Base-by-base conservation (phyloP, 805 yeast species). In the Kazachstania taianensis region DNA sequence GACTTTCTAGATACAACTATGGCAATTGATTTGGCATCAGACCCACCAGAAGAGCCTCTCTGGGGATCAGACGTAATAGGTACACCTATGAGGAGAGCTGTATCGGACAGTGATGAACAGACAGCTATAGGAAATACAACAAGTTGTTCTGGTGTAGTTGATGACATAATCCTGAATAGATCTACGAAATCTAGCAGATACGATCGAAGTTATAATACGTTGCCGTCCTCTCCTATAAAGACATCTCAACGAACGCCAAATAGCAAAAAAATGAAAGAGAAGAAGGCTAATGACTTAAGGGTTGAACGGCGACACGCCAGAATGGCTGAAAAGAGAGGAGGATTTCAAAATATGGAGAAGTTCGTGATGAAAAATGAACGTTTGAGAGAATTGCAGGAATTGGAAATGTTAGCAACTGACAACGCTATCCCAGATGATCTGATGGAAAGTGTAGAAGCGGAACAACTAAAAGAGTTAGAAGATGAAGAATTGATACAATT, bases 401-500 rank as follows among this genome's bases (percentile, higher is more conserved):
- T 49, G 26, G 39, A 44, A 9, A 5, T 13, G 13, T 46, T 48
- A 32, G 56, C 57, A 3, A 41, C 41, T 15, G 29, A 38, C 12
- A 38, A 54, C 39, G 34, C 41, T 2, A 24, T 55, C 4, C 44
- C 52, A 2, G 41, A 41, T 5, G 52, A 49, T 9, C 23, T 44
- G 13, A 37, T 43, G 5, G 53, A 43, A 12, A 27, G 37, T 10
- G 26, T 49, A 20, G 54, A 47, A 29, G 35, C 37, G 20, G 48
- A 48, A 30, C 41, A 39, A 14, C 22, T 33, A 18, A 47, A 43
- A 25, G 41, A 44, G 20, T 28, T 45, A 13, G 52, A 47, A 12
- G 59, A 55, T 34, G 53, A 53, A 14, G 59, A 53, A n/a, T 31
- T 55, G 27, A 35, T 56, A 10, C 37, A 40, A 5, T 43, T 40